phyloP scores from a whole-genome alignment of 2,329 filamentous ascomycete genomes.

The Diaporthe longicolla region DNA sequence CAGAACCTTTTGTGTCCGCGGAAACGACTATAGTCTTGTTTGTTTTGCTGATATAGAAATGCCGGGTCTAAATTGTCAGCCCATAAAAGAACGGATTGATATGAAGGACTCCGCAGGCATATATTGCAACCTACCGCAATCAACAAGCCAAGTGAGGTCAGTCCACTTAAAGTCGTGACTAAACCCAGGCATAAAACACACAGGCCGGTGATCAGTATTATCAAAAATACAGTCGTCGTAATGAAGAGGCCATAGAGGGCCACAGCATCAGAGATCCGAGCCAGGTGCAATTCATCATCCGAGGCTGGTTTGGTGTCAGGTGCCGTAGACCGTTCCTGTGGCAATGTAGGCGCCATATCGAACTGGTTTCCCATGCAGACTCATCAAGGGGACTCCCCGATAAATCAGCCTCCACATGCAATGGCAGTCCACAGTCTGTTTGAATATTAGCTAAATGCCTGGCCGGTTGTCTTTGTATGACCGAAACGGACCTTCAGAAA shows the following conservation, averaged over 20 bases:
- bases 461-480: background rate
- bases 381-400: background rate
- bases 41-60: constrained; percentile 10
- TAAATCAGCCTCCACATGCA: background rate
- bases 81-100: background rate
- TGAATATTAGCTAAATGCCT: background rate
- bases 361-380: background rate
- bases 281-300: constrained; percentile 29
- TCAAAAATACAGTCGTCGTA: constrained; percentile 2
- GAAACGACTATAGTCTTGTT: constrained; percentile 35
- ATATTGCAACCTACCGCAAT: background rate
- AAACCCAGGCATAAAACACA: constrained; percentile 21
- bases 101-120: background rate
- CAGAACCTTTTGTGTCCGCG: constrained; percentile 25
- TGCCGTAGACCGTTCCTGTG: background rate
- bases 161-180: constrained; percentile 1
- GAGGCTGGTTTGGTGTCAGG: background rate
- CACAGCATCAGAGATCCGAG: constrained; percentile 9
- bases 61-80: constrained; percentile 16
- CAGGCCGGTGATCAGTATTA: constrained; percentile 1
- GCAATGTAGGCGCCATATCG: constrained; percentile 1
- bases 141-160: constrained; percentile 14
- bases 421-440: background rate
- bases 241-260: constrained; percentile 27
- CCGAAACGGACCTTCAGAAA: background rate